A percentile compares a stretch with the other conserved stretches of the same genome.
These are phyloP conservation scores for Colletotrichum tropicale DNA, from an alignment of 2,329 filamentous ascomycete genomes.

Conservation along the genomic window DNA sequence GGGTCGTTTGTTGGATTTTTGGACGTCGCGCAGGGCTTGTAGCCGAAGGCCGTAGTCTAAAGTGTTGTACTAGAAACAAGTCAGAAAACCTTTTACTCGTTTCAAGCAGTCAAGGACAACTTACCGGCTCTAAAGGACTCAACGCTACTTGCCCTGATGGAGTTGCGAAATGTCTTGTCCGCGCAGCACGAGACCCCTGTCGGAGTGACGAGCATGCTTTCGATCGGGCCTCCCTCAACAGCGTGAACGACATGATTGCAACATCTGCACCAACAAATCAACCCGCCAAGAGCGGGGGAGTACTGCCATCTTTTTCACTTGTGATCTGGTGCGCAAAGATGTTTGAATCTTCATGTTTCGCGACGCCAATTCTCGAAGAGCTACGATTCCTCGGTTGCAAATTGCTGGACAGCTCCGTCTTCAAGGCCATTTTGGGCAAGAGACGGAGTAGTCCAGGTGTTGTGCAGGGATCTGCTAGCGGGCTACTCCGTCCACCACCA, in stretches of 20 bases:
- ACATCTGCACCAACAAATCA: neutral
- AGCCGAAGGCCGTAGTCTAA: conserved; percentile 23
- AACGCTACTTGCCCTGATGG: conserved; percentile 12
- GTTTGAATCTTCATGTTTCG: neutral
- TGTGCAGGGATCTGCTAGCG: neutral
- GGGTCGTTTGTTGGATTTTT: conserved; percentile 26
- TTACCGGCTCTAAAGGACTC: conserved; percentile 26
- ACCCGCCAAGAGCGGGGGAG: neutral
- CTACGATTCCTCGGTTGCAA: neutral
- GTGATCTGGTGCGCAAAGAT: neutral
- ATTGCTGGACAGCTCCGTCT: neutral
- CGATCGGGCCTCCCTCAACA: neutral
- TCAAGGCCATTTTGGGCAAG: neutral
- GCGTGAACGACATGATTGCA: neutral
- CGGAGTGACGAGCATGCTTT: neutral
- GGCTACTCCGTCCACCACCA: neutral
- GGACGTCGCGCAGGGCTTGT: conserved; percentile 19
- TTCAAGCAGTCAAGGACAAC: neutral
- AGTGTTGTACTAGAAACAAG: conserved; percentile 4
- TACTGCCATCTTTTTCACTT: neutral
- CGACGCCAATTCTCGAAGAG: neutral
- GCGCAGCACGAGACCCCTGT: neutral
- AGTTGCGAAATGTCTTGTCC: neutral
- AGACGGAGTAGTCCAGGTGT: neutral
- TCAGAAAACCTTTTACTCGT: neutral